Base-by-base conservation (phyloP, 495 filamentous ascomycete species). In the Astrothelium subdiscretum region DNA sequence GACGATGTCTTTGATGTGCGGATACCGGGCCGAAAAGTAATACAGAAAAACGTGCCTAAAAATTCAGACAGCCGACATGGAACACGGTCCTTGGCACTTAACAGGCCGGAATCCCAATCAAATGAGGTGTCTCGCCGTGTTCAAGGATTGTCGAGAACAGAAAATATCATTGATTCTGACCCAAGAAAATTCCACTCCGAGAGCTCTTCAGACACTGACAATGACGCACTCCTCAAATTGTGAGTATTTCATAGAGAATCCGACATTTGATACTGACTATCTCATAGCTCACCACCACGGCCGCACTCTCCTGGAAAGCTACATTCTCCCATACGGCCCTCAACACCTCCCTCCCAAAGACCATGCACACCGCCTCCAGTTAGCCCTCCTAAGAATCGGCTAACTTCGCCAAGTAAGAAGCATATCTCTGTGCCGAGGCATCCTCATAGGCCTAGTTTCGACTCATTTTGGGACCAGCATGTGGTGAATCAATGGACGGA, bases 401-500 rank as follows among this genome's bases (percentile, higher is more conserved):
- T 83, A 12, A 70, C 70, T 18, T 85, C 84, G 1, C 84, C 84
- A 4, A 76, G 74, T 0, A 85, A 83, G 65, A 66, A 71, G n/a
- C 76, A 70, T 44, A 54, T 58, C 24, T 65, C 71, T 1, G 80
- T 85, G 32, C 83, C 83, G 32, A 74, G 78, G 1, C 79, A 79
- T 2, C 80, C 81, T 0, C 81, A 88, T 68, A 81, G 85, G 51
- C 85, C 85, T 48, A 87, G 80, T 59, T 79, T 84, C 29, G 90
- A 94, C 67, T 81, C 82, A 13, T 95, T 96, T 73, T 96, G 92
- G 92, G 81, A 79, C 60, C 81, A 85, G 63, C 86, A 86, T 31
- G 73, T 81, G 13, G 83, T 88, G 64, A 88, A 92, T 72, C 82
- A 83, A 61, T 96, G 90, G 91, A 86, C 90, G 66, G 90, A 95